Conservation (phyloP, 2,329 filamentous ascomycete species). For the Neoarthrinium moseri region DNA sequence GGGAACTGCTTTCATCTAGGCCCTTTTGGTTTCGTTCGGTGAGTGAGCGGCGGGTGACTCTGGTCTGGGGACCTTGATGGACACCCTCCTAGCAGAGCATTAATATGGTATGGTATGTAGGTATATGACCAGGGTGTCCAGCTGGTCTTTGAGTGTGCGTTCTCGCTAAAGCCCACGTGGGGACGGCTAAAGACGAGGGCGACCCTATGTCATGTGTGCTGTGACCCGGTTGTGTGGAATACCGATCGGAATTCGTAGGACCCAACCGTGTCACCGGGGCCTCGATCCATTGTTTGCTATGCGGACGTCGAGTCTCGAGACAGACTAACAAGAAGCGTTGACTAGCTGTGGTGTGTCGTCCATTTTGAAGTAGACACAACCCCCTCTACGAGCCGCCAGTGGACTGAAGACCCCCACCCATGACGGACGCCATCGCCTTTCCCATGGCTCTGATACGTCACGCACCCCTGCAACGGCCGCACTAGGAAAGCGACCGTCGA, state of each 20-base stretch:
- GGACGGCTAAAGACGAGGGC: background rate
- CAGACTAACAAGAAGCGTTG: no score
- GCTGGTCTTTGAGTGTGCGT: no score
- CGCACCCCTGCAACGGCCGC: background rate
- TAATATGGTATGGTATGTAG: no score
- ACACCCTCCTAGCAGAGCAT: background rate
- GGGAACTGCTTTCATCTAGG: no score
- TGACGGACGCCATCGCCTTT: background rate
- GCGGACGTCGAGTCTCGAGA: no score
- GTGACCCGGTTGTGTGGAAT: background rate
- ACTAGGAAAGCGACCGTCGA: background rate
- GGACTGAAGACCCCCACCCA: background rate
- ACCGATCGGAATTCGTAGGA: no score
- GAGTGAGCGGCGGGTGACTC: no score
- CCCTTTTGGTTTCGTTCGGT: no score
- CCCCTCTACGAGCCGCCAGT: background rate
- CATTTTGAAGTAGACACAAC: background rate
- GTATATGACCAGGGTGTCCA: no score
- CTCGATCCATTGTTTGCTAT: no score
- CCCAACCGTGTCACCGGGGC: no score
- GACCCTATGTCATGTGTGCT: background rate
- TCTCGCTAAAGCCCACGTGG: no score
- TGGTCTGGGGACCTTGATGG: slow-evolving; percentile 12
- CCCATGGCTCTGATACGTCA: slow-evolving; percentile 3
- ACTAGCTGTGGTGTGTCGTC: background rate